Conservation (phyloP, 345 rosid genomes). For the Eucalyptus regnans region DNA sequence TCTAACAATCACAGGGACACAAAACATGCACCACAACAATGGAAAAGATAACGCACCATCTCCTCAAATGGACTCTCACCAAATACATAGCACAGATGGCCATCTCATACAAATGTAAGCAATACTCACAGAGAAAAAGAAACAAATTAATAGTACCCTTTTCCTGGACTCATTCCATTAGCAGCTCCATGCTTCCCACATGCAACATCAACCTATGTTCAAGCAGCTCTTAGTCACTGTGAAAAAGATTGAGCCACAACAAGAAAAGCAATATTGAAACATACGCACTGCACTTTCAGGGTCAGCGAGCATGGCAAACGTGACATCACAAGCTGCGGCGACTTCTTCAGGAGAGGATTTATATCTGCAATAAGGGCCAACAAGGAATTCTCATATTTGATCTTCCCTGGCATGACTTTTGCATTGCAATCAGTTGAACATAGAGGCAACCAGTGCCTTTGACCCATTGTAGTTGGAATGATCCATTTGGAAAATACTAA, state of each 20-base stretch:
- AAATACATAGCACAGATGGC: background rate
- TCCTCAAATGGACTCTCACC: background rate
- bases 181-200: conserved; percentile 79
- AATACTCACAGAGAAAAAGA: background rate
- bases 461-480: background rate
- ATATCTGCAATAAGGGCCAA: conserved; percentile 31
- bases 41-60: background rate
- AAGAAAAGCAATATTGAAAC: conserved; percentile 16
- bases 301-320: conserved; percentile 91
- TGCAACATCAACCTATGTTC: conserved; percentile 66
- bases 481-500: background rate
- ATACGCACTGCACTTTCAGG: conserved; percentile 99
- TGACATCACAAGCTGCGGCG: conserved; percentile 75
- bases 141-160: conserved; percentile 44
- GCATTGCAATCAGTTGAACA: background rate
- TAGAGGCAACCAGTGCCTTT: background rate
- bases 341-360: conserved; percentile 82
- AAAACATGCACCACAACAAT: background rate
- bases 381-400: background rate
- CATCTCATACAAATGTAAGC: background rate
- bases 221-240: conserved; percentile 4
- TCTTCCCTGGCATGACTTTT: background rate
- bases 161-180: conserved; percentile 68
- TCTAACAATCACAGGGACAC: background rate
- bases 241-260: background rate